Evolutionary conservation across 2,329 filamentous ascomycete species (phyloP).

Genomic region (Stemphylium lycopersici): DNA sequence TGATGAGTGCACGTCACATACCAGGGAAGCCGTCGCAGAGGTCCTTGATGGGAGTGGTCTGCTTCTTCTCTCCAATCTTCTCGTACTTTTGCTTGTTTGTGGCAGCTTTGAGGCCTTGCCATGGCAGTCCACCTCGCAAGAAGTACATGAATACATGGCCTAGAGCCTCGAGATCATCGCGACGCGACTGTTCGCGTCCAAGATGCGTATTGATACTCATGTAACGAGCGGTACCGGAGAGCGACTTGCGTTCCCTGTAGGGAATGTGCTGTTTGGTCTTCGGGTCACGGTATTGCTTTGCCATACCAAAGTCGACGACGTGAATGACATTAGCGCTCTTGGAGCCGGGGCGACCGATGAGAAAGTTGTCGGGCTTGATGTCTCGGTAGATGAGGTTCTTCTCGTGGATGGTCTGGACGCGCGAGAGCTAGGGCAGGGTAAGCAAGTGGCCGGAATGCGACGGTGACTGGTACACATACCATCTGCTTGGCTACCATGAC

Average conservation of each 20-base stretch:
- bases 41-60: constrained; percentile 95
- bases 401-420: constrained; percentile 94
- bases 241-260: constrained; percentile 93
- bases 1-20: constrained; percentile 44
- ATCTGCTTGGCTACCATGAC: constrained; percentile 99
- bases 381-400: constrained; percentile 99
- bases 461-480: constrained; percentile 60
- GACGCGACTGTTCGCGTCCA: constrained; percentile 91
- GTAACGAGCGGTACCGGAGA: constrained; percentile 95
- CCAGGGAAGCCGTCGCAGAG: constrained; percentile 92
- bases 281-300: constrained; percentile 97
- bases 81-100: constrained; percentile 97
- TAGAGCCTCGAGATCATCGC: constrained; percentile 91
- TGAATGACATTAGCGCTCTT: constrained; percentile 98
- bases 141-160: constrained; percentile 76
- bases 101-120: constrained; percentile 71
- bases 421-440: constrained; percentile 68
- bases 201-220: constrained; percentile 99
- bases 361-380: constrained; percentile 99
- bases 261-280: constrained; percentile 99
- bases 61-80: constrained; percentile 99
- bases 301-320: constrained; percentile 99
- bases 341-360: constrained; percentile 88
- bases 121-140: constrained; percentile 68
- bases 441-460: constrained; percentile 2